Conservation (phyloP, 305 asterid species). For the Plantago rigida region DNA sequence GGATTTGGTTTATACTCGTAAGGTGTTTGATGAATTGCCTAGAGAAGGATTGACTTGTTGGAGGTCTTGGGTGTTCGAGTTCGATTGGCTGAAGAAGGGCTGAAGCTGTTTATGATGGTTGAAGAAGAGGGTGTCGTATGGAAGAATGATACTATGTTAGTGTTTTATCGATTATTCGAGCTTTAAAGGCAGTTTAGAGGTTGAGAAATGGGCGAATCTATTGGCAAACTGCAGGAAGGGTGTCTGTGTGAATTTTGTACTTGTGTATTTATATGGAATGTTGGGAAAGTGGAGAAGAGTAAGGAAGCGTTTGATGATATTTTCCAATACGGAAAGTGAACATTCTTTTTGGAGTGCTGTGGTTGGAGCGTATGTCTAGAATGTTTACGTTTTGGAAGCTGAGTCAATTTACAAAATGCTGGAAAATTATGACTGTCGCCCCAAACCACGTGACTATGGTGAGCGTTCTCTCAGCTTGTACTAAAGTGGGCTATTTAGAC, state of each 20-base stretch:
- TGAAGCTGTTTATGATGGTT: conserved; percentile 44
- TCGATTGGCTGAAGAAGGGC: conserved; percentile 42
- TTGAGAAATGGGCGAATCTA: conserved; percentile 42
- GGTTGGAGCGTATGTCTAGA: conserved; percentile 50
- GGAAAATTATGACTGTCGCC: conserved; percentile 34
- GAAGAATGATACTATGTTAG: conserved; percentile 56
- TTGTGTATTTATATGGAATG: conserved; percentile 58
- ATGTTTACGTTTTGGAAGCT: conserved; percentile 46
- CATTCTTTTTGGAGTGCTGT: conserved; percentile 65
- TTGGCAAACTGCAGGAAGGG: conserved; percentile 24
- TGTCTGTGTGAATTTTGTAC: conserved; percentile 39
- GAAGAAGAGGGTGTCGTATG: conserved; percentile 37
- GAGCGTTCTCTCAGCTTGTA: conserved; percentile 63
- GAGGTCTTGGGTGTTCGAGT: conserved; percentile 51
- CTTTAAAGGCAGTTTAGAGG: conserved; percentile 25
- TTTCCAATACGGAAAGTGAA: conserved; percentile 43
- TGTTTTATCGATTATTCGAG: conserved; percentile 56
- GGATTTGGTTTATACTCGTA: conserved; percentile 43
- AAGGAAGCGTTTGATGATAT: conserved; percentile 42
- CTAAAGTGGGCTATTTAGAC: conserved; percentile 55
- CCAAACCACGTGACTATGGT: conserved; percentile 70
- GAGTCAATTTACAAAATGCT: conserved; percentile 43
- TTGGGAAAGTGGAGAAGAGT: conserved; percentile 38
- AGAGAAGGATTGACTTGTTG: conserved; percentile 41
- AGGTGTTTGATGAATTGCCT: conserved; percentile 61